Conservation (phyloP, 176 grass and related monocot species). For the Neostapfia colusana region DNA sequence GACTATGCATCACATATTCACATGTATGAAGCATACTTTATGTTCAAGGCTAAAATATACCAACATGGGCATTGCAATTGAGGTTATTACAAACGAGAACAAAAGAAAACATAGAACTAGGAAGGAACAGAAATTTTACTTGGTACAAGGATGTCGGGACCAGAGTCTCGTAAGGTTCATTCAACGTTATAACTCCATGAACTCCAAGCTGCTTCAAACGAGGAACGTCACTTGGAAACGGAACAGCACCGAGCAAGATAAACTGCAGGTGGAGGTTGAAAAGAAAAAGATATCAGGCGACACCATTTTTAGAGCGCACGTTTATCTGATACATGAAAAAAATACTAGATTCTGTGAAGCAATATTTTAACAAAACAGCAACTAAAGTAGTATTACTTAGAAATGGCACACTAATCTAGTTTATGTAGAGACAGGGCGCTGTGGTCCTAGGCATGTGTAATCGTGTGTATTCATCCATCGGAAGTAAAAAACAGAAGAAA, state of each 20-base stretch:
- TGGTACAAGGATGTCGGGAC: constrained; percentile 80
- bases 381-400: not conserved
- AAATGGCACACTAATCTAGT: not conserved
- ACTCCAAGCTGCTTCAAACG: constrained; percentile 76
- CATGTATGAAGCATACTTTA: not conserved
- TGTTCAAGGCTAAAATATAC: not conserved
- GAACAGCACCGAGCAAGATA: constrained; percentile 90
- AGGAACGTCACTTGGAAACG: constrained; percentile 87
- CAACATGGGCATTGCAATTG: not conserved
- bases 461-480: constrained; percentile 13
- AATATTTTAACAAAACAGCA: not conserved
- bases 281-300: constrained; percentile 12
- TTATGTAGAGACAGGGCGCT: not conserved
- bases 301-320: not conserved
- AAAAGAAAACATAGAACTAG: constrained; percentile 4
- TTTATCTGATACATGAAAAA: not conserved
- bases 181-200: constrained; percentile 78
- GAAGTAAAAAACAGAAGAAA: too few species aligned
- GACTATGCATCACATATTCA: not conserved
- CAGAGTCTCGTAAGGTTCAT: constrained; percentile 91
- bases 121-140: constrained; percentile 41
- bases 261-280: constrained; percentile 39
- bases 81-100: not conserved
- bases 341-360: constrained; percentile 14
- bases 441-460: constrained; percentile 12